Conservation (phyloP, 2,329 filamentous ascomycete species). For the Epichloe elymi region DNA sequence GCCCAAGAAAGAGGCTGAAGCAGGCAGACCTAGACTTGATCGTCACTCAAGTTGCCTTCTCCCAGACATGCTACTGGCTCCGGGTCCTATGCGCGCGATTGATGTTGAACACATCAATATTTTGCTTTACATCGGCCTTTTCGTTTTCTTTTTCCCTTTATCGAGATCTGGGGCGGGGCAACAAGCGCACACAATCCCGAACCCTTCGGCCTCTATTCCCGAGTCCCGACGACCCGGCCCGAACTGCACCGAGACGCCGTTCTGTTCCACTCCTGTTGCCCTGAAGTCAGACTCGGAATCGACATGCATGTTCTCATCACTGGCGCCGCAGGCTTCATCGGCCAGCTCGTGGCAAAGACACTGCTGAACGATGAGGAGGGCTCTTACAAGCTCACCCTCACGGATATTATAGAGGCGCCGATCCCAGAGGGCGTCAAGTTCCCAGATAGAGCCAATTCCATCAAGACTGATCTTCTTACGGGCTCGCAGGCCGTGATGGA, state of each 20-base stretch:
- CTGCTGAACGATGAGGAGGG: conserved; percentile 27
- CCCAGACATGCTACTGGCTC: no score
- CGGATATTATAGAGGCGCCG: conserved; percentile 39
- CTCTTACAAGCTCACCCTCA: conserved; percentile 33
- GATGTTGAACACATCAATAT: neutral
- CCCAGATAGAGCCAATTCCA: conserved; percentile 12
- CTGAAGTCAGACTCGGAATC: neutral
- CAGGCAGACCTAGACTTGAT: no score
- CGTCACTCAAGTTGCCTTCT: no score
- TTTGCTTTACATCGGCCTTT: neutral
- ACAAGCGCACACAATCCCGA: neutral
- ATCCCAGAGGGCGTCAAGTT: conserved; percentile 24
- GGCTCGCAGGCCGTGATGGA: conserved; percentile 1
- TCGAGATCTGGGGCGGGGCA: neutral
- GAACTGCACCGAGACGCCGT: no score
- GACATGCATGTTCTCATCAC: conserved; percentile 38
- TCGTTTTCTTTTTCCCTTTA: no score
- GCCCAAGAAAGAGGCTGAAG: no score
- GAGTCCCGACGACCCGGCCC: no score
- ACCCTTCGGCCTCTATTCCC: neutral
- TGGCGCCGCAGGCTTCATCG: conserved; percentile 48
- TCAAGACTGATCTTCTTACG: conserved; percentile 7
- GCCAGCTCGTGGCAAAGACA: conserved; percentile 42
- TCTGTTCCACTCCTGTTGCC: no score
- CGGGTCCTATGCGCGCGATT: neutral